These are phyloP conservation scores for Neospora caninum DNA, from an alignment of 169 alveolate genomes.

Conservation along the genomic window DNA sequence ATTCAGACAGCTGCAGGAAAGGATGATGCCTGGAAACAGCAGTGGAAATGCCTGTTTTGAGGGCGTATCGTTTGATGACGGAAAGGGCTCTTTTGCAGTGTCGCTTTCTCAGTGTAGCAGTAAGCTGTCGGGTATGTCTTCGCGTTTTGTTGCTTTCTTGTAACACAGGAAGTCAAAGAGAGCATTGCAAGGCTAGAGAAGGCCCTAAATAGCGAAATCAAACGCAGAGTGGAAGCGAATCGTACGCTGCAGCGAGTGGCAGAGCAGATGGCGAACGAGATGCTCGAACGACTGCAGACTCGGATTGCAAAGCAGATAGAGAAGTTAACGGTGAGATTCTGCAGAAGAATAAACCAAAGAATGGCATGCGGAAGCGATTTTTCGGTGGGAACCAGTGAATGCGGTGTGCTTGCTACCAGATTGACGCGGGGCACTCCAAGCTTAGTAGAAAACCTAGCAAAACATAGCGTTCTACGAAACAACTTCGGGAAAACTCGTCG, in stretches of 20 bases:
- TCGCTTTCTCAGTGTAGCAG: background rate
- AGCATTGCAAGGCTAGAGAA: slow-evolving; percentile 61
- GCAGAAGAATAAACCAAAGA: too few relatives aligned
- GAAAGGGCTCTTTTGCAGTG: background rate
- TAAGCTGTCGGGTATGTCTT: background rate
- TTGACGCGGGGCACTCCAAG: too few relatives aligned
- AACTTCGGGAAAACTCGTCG: too few relatives aligned
- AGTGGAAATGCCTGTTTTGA: background rate
- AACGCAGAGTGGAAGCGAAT: slow-evolving; percentile 69
- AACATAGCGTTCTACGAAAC: too few relatives aligned
- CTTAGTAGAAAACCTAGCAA: too few relatives aligned
- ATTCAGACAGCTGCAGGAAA: background rate
- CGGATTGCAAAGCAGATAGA: slow-evolving; percentile 65
- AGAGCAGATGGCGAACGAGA: slow-evolving; percentile 72
- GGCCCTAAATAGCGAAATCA: slow-evolving; percentile 68
- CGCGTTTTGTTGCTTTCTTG: background rate
- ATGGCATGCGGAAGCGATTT: too few relatives aligned
- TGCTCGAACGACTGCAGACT: slow-evolving; percentile 69
- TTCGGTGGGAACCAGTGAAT: too few relatives aligned
- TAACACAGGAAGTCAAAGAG: slow-evolving; percentile 59
- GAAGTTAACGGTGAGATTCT: slow-evolving; percentile 60
- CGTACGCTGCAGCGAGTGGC: slow-evolving; percentile 65
- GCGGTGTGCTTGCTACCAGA: too few relatives aligned
- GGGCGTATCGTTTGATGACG: background rate
- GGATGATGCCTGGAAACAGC: background rate